These are phyloP conservation scores for Fusarium equiseti DNA, from an alignment of 2,329 filamentous ascomycete genomes.

Conservation along the genomic window DNA sequence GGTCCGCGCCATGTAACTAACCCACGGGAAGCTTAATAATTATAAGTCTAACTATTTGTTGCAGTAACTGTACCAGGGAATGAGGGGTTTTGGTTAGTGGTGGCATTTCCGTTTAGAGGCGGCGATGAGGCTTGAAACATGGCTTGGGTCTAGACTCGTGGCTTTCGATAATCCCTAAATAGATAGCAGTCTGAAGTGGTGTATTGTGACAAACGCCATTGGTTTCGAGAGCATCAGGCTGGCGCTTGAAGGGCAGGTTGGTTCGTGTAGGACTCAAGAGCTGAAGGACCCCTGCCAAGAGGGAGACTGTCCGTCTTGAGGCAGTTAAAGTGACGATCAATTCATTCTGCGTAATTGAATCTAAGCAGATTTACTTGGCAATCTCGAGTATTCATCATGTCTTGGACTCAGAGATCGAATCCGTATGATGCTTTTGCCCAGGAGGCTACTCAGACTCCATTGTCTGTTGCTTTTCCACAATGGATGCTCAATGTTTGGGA, in stretches of 20 bases:
- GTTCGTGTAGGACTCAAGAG: neutral
- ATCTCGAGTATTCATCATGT: slow-evolving; percentile 30
- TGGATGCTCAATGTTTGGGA: slow-evolving; percentile 48
- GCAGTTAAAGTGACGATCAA: slow-evolving; percentile 4
- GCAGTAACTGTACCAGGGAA: neutral
- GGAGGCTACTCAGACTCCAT: slow-evolving; percentile 39
- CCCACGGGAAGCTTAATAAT: slow-evolving; percentile 27
- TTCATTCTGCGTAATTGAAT: neutral
- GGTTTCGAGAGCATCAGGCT: slow-evolving; percentile 10
- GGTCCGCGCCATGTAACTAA: slow-evolving; percentile 24
- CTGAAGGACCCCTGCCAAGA: neutral
- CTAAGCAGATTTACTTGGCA: neutral
- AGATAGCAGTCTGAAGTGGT: neutral
- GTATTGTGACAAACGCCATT: slow-evolving; percentile 2
- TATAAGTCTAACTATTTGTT: slow-evolving; percentile 2
- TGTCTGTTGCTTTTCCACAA: slow-evolving; percentile 38
- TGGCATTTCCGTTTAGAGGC: slow-evolving; percentile 28
- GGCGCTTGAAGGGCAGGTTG: neutral
- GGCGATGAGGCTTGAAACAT: slow-evolving; percentile 36
- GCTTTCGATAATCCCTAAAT: slow-evolving; percentile 11
- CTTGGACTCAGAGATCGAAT: slow-evolving; percentile 45
- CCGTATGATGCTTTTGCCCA: slow-evolving; percentile 45
- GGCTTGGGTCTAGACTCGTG: slow-evolving; percentile 40
- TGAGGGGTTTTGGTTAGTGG: neutral
- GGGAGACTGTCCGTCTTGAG: slow-evolving; percentile 15